Conservation (phyloP, 352 stramenopile species). For the Lagenidium sp. region DNA sequence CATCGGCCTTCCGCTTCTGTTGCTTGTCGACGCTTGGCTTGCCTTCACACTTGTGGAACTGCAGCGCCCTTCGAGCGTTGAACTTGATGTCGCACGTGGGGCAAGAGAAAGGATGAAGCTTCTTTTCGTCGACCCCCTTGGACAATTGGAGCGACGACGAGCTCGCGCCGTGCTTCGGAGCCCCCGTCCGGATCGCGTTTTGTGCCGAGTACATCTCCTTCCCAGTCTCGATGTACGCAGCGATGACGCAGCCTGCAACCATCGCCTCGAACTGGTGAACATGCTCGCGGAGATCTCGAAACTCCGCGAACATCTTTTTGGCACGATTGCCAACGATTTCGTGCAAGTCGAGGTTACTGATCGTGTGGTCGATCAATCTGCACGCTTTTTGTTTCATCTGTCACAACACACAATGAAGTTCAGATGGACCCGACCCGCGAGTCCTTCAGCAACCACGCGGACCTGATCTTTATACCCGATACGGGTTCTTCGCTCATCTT, state of each 20-base stretch:
- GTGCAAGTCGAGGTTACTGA: constrained; percentile 92
- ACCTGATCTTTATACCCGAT: constrained; percentile 97
- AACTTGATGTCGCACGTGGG: constrained; percentile 79
- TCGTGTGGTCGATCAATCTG: constrained; percentile 86
- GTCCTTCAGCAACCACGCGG: constrained; percentile 1
- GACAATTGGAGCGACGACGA: constrained; percentile 42
- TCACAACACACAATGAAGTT: constrained; percentile 1
- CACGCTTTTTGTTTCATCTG: constrained; percentile 92
- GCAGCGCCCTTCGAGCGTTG: constrained; percentile 72
- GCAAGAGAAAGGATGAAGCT: constrained; percentile 79
- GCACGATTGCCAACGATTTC: constrained; percentile 91
- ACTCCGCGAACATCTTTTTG: constrained; percentile 96
- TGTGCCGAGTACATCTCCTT: constrained; percentile 85
- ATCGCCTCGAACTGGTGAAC: constrained; percentile 94
- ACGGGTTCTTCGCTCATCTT: constrained; percentile 91
- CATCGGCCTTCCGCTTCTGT: constrained; percentile 18
- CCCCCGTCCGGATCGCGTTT: constrained; percentile 59
- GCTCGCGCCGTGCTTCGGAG: constrained; percentile 34
- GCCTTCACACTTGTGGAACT: constrained; percentile 78
- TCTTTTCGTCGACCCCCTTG: constrained; percentile 84
- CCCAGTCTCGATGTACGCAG: constrained; percentile 75
- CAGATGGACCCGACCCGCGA: constrained; percentile 1
- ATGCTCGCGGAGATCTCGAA: constrained; percentile 93
- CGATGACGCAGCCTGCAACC: constrained; percentile 83
- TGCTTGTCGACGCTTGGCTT: constrained; percentile 18